Evolutionary conservation across 2,329 filamentous ascomycete genomes (phyloP).

Genomic region (Esteya vermicola): DNA sequence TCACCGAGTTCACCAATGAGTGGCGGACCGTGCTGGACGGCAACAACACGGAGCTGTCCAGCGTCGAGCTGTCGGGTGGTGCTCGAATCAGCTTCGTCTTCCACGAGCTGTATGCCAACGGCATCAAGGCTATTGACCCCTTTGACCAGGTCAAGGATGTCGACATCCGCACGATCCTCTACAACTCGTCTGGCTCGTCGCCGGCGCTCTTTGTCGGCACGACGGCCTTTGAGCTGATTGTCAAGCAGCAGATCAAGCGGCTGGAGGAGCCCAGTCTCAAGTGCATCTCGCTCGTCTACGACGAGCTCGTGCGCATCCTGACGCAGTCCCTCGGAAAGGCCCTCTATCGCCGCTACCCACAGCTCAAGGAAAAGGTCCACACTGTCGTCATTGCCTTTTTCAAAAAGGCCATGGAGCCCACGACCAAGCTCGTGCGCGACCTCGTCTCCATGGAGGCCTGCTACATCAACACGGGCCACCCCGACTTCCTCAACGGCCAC

Average conservation of each 20-base stretch:
- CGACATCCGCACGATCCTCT: slow-evolving; percentile 90
- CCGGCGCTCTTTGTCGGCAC: slow-evolving; percentile 95
- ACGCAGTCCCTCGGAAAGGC: slow-evolving; percentile 78
- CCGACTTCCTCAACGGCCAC: slow-evolving; percentile 93
- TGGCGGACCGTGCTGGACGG: slow-evolving; percentile 93
- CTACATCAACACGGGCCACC: slow-evolving; percentile 97
- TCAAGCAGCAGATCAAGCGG: slow-evolving; percentile 96
- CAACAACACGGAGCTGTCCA: slow-evolving; percentile 92
- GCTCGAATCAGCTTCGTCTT: slow-evolving; percentile 98
- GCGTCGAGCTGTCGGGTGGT: slow-evolving; percentile 85
- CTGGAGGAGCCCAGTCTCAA: slow-evolving; percentile 93
- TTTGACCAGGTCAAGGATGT: slow-evolving; percentile 97
- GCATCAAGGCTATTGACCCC: slow-evolving; percentile 92
- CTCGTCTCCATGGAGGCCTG: slow-evolving; percentile 90
- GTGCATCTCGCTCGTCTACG: slow-evolving; percentile 93
- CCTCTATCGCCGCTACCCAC: slow-evolving; percentile 85
- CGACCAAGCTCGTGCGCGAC: slow-evolving; percentile 90
- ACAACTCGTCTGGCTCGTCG: slow-evolving; percentile 98
- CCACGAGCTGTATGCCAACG: slow-evolving; percentile 95
- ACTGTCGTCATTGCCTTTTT: slow-evolving; percentile 85
- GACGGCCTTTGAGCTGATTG: slow-evolving; percentile 94
- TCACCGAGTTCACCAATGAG: slow-evolving; percentile 96
- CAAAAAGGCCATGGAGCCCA: slow-evolving; percentile 96
- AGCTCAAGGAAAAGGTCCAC: slow-evolving; percentile 93
- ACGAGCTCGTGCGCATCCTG: slow-evolving; percentile 91